These are phyloP conservation scores for Amphicarpaea edgeworthii DNA, from an alignment of 306 rosid genomes.

Conservation along the genomic window DNA sequence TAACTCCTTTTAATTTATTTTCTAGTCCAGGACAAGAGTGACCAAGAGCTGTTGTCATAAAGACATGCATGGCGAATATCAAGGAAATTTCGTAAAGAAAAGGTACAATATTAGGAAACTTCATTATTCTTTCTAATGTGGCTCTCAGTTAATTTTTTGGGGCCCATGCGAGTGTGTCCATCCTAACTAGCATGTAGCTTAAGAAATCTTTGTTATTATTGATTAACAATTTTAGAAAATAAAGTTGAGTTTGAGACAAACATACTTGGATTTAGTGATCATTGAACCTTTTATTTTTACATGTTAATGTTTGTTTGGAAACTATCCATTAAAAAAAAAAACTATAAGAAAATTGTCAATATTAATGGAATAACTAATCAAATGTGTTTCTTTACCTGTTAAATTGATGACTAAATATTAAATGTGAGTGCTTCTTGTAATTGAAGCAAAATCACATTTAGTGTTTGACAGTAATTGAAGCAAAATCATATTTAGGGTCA, in stretches of 20 bases:
- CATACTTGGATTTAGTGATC: background rate
- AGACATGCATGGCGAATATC: background rate
- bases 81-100: conserved; percentile 40
- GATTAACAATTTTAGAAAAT: background rate
- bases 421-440: background rate
- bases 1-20: background rate
- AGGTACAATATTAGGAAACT: conserved; percentile 37
- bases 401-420: background rate
- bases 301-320: background rate
- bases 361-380: background rate
- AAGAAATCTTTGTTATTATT: conserved; percentile 14
- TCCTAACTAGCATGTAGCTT: conserved; percentile 6
- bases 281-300: background rate
- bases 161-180: background rate
- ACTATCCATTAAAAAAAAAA: too few species aligned
- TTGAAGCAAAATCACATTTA: background rate
- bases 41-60: conserved; percentile 5
- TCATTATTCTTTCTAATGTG: conserved; percentile 36
- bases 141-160: conserved; percentile 1
- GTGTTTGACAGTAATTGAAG: too few species aligned
- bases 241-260: background rate
- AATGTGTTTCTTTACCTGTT: background rate
- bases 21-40: background rate
- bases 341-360: background rate
- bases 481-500: background rate